A percentile compares a stretch with the other conserved stretches of the same genome.
These are phyloP conservation scores for Boletus sp. DNA, from an alignment of 768 basidiomycete genomes.

Conservation along the genomic window DNA sequence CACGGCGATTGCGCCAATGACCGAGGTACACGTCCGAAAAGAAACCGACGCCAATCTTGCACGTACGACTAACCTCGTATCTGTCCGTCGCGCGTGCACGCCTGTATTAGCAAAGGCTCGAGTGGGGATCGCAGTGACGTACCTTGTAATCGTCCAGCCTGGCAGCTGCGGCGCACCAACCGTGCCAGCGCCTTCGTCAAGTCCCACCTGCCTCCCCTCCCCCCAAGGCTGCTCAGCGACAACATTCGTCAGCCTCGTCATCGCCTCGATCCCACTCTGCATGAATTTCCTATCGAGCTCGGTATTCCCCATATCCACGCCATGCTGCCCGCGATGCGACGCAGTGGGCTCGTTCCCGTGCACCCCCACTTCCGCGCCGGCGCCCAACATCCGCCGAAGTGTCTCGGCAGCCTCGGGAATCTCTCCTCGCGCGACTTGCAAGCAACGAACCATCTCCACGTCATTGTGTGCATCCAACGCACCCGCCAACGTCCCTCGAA, in stretches of 20 bases:
- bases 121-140: constrained; percentile 1
- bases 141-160: constrained; percentile 75
- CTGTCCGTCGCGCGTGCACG: constrained; percentile 26
- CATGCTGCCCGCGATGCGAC: background rate
- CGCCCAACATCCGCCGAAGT: constrained; percentile 17
- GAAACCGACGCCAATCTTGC: constrained; percentile 67
- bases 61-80: constrained; percentile 72
- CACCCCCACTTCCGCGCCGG: background rate
- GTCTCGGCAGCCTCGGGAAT: constrained; percentile 25
- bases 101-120: background rate
- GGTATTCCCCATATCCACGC: background rate
- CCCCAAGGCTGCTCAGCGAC: background rate
- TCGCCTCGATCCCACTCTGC: constrained; percentile 68
- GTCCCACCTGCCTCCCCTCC: background rate
- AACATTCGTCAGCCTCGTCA: constrained; percentile 53
- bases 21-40: constrained; percentile 81
- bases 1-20: constrained; percentile 59
- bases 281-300: constrained; percentile 59
- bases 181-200: background rate
- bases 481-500: constrained; percentile 16
- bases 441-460: constrained; percentile 19
- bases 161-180: constrained; percentile 43
- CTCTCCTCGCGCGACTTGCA: constrained; percentile 22
- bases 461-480: constrained; percentile 16
- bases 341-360: background rate